Percentiles rank a stretch among this genome's conserved stretches.
Conservation (phyloP, 805 yeast species). For the Wickerhamiella galacta region DNA sequence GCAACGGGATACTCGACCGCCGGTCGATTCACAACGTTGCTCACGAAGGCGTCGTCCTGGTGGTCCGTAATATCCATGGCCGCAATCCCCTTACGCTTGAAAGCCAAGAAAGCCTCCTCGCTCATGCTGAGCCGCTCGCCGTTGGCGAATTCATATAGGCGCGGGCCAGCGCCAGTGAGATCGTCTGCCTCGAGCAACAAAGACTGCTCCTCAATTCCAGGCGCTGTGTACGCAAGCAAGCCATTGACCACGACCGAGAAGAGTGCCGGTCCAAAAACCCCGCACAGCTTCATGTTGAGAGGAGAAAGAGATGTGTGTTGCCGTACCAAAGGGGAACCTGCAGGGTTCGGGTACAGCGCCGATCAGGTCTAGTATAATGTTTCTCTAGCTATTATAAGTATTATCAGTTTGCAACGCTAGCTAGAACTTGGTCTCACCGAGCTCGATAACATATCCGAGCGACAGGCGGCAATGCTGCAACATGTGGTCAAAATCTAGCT, state of each 20-base stretch:
- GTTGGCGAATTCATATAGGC: constrained; percentile 11
- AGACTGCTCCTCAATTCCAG: too few species aligned
- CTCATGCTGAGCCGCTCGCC: constrained; percentile 18
- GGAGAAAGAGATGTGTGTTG: too few species aligned
- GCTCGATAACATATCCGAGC: constrained; percentile 55
- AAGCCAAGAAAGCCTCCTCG: constrained; percentile 30
- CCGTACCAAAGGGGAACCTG: too few species aligned
- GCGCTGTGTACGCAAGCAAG: too few species aligned
- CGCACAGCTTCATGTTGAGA: too few species aligned
- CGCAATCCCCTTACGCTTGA: constrained; percentile 30
- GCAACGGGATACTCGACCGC: constrained; percentile 39
- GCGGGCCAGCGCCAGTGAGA: too few species aligned
- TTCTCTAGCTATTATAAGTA: too few species aligned
- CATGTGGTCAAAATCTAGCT: constrained; percentile 63
- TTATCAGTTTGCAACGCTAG: too few species aligned
- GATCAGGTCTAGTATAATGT: too few species aligned
- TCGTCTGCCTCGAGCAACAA: neutral
- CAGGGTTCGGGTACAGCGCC: too few species aligned
- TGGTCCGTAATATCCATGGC: constrained; percentile 52
- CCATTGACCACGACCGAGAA: too few species aligned
- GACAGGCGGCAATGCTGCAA: constrained; percentile 66
- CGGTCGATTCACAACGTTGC: constrained; percentile 17
- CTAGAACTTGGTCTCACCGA: constrained; percentile 24
- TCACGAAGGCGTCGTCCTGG: constrained; percentile 5
- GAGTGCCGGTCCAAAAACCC: too few species aligned